A percentile compares a stretch with the other conserved stretches of the same genome.
Conservation (phyloP, 208 protist genomes). For the Crithidia mellificae region DNA sequence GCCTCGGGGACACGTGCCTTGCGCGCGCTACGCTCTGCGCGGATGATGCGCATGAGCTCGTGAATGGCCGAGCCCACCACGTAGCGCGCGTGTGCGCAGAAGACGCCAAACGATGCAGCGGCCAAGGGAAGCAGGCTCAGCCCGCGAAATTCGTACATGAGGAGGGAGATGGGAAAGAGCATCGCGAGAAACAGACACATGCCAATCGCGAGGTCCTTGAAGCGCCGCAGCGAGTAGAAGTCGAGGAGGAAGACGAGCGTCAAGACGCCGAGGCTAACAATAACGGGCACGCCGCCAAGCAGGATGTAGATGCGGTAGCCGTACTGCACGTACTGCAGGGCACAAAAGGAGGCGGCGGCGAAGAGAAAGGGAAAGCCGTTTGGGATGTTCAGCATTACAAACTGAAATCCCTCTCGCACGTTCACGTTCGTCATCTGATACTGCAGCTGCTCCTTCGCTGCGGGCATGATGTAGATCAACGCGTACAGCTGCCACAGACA, state of each 20-base stretch:
- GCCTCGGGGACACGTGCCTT: neutral
- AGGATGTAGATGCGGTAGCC: conserved; percentile 63
- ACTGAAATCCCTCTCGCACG: conserved; percentile 50
- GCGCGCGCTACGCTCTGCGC: conserved; percentile 21
- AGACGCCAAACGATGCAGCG: conserved; percentile 57
- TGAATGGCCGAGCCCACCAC: conserved; percentile 43
- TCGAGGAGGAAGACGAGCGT: conserved; percentile 68
- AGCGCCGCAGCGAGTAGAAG: conserved; percentile 48
- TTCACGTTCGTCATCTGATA: conserved; percentile 53
- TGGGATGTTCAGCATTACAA: conserved; percentile 67
- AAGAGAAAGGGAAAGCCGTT: conserved; percentile 72
- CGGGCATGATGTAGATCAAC: conserved; percentile 58
- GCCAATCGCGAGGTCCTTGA: conserved; percentile 60
- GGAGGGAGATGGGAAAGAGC: conserved; percentile 66
- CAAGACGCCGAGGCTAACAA: conserved; percentile 58
- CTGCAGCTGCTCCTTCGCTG: conserved; percentile 46
- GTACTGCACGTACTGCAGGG: conserved; percentile 69
- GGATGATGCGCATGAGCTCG: conserved; percentile 43
- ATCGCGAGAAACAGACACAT: conserved; percentile 52
- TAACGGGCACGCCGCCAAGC: conserved; percentile 57
- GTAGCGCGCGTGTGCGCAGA: conserved; percentile 50
- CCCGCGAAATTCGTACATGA: conserved; percentile 65
- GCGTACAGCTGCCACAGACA: conserved; percentile 76
- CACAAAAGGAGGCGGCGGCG: conserved; percentile 61
- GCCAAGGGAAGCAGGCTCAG: conserved; percentile 60